phyloP scores from a whole-genome alignment of 495 filamentous ascomycete species.

The Saxophila tyrrhenica region DNA sequence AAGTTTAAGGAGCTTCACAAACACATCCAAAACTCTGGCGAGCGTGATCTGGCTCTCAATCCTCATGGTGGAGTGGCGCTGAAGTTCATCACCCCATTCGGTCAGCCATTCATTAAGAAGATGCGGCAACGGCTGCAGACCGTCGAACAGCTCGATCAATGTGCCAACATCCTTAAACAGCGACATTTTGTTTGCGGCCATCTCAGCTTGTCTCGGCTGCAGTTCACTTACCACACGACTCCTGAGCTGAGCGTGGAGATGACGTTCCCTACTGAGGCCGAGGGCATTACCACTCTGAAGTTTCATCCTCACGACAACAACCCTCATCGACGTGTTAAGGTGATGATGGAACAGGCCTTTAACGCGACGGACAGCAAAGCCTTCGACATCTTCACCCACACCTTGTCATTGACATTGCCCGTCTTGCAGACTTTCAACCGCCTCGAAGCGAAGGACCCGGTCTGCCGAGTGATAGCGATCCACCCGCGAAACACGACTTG shows the following conservation, averaged over 20 bases:
- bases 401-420: slow-evolving; percentile 54
- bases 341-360: slow-evolving; percentile 49
- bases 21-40: slow-evolving; percentile 24
- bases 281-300: slow-evolving; percentile 28
- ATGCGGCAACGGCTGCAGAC: slow-evolving; percentile 46
- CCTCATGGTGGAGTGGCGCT: slow-evolving; percentile 48
- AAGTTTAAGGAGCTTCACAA: slow-evolving; percentile 9
- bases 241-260: slow-evolving; percentile 26
- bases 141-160: slow-evolving; percentile 53
- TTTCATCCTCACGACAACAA: slow-evolving; percentile 48
- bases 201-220: slow-evolving; percentile 48
- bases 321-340: slow-evolving; percentile 63
- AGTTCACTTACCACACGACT: slow-evolving; percentile 45
- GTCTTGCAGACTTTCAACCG: slow-evolving; percentile 53
- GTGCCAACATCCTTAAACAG: slow-evolving; percentile 49
- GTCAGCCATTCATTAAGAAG: slow-evolving; percentile 40
- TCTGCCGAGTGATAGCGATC: slow-evolving; percentile 2
- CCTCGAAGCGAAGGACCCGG: slow-evolving; percentile 31
- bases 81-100: slow-evolving; percentile 44
- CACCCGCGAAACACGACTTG: slow-evolving; percentile 16
- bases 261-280: slow-evolving; percentile 24
- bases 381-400: slow-evolving; percentile 42
- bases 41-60: slow-evolving; percentile 50
- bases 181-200: slow-evolving; percentile 41
- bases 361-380: slow-evolving; percentile 38